Percentiles rank a stretch among this genome's conserved stretches.
These are phyloP conservation scores for Amanita pallidorosea DNA, from an alignment of 768 basidiomycete genomes.

Conservation along the genomic window DNA sequence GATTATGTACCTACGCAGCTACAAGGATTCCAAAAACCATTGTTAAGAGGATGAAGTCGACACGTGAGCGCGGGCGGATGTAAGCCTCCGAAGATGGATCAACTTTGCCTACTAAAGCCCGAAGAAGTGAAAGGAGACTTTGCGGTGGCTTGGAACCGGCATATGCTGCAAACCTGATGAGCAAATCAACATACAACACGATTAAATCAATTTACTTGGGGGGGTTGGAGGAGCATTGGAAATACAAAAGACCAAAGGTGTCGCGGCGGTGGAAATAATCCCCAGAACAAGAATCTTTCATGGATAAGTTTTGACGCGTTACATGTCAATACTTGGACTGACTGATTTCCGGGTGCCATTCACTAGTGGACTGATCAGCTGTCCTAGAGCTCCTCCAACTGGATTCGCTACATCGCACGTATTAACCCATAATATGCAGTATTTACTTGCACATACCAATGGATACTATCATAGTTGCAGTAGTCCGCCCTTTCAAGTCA, in stretches of 20 bases:
- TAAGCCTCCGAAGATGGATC: constrained; percentile 26
- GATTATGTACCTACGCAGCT: constrained; percentile 38
- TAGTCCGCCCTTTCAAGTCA: constrained; percentile 62
- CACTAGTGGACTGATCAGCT: constrained; percentile 59
- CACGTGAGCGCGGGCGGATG: constrained; percentile 56
- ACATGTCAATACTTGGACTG: constrained; percentile 12
- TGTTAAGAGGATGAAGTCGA: constrained; percentile 57
- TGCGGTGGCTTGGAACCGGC: constrained; percentile 50
- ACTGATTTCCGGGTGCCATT: constrained; percentile 50
- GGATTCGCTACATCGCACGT: constrained; percentile 51
- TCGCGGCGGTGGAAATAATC: constrained; percentile 53
- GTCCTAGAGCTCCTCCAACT: constrained; percentile 61
- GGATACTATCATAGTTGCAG: constrained; percentile 55
- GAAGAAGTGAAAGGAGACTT: constrained; percentile 38
- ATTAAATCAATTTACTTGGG: constrained; percentile 43
- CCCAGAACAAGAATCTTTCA: constrained; percentile 58
- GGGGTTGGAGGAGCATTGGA: constrained; percentile 57
- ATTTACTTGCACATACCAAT: constrained; percentile 26
- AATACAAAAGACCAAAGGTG: constrained; percentile 52
- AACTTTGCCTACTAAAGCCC: constrained; percentile 38
- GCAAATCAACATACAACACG: constrained; percentile 5
- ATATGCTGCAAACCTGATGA: constrained; percentile 34
- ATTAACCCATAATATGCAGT: background rate
- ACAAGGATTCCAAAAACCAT: constrained; percentile 56
- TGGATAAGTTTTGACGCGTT: background rate